Evolutionary conservation across 2,329 filamentous ascomycete species (phyloP).

Genomic region (Lecanicillium sp.): DNA sequence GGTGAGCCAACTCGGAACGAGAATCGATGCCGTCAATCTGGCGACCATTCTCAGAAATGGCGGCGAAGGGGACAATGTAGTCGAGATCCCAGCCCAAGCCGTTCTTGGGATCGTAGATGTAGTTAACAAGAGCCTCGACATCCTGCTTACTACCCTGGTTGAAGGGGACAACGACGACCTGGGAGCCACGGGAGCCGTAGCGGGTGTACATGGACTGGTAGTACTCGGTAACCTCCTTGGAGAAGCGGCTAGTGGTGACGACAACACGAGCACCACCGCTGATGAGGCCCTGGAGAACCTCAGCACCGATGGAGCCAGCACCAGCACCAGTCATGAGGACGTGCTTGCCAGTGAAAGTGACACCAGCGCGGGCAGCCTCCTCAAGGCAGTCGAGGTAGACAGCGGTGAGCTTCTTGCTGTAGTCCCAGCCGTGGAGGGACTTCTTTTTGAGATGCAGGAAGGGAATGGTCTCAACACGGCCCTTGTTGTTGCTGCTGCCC

Average conservation of each 20-base stretch:
- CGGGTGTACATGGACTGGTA: conserved; percentile 98
- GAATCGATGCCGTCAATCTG: conserved; percentile 97
- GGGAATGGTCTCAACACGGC: conserved; percentile 94
- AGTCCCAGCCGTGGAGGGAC: conserved; percentile 92
- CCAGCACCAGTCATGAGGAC: conserved; percentile 97
- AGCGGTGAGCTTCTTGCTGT: conserved; percentile 96
- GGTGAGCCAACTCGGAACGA: conserved; percentile 94
- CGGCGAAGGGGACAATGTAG: conserved; percentile 91
- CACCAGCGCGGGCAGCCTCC: conserved; percentile 76
- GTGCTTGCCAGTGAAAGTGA: conserved; percentile 92
- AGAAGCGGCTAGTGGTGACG: conserved; percentile 95
- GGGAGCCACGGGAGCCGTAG: conserved; percentile 86
- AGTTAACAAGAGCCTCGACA: conserved; percentile 86
- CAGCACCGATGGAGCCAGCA: conserved; percentile 94
- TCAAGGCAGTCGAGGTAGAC: conserved; percentile 89
- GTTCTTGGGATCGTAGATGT: conserved; percentile 94
- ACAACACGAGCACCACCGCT: conserved; percentile 95
- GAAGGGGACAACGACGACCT: conserved; percentile 97
- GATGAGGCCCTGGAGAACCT: conserved; percentile 91
- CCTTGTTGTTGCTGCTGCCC: conserved; percentile 59
- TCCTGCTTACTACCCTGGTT: conserved; percentile 99
- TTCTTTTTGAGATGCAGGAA: conserved; percentile 97
- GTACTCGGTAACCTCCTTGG: conserved; percentile 95
- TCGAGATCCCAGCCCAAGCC: conserved; percentile 98
- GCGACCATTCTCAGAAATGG: conserved; percentile 94